A percentile compares a stretch with the other conserved stretches of the same genome.
phyloP scores from a whole-genome alignment of 177 flowering plant genomes.

The Vitis hybrid region DNA sequence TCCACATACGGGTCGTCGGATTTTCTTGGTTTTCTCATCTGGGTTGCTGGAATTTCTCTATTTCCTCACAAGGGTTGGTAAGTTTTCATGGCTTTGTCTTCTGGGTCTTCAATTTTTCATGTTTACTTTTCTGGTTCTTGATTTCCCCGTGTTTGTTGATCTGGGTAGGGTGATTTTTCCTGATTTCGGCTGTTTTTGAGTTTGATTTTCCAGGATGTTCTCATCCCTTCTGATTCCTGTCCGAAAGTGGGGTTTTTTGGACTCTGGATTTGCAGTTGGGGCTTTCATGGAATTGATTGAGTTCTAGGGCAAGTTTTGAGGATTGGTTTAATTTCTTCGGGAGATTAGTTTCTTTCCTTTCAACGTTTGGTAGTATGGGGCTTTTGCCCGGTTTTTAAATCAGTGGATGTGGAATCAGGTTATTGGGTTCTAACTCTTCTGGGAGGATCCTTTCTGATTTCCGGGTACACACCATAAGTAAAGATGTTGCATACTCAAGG shows the following conservation, averaged over 20 bases:
- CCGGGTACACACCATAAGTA: neutral
- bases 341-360: neutral
- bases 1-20: constrained; percentile 19
- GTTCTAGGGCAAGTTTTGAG: neutral
- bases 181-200: constrained; percentile 9
- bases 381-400: neutral
- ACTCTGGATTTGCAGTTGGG: constrained; percentile 4
- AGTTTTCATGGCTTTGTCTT: constrained; percentile 7
- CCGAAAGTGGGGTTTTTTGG: constrained; percentile 4
- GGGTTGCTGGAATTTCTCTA: constrained; percentile 16
- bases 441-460: neutral
- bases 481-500: constrained; percentile 67
- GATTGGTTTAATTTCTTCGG: neutral
- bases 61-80: constrained; percentile 22
- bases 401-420: neutral
- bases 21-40: constrained; percentile 15
- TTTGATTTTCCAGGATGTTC: constrained; percentile 6
- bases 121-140: neutral
- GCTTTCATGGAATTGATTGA: neutral
- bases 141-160: neutral
- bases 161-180: constrained; percentile 3
- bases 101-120: neutral
- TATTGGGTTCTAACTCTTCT: constrained; percentile 2
- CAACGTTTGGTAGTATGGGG: neutral
- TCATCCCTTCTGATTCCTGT: neutral